Base-by-base conservation (phyloP, 139 green algal species). In the Chlorella sp. region DNA sequence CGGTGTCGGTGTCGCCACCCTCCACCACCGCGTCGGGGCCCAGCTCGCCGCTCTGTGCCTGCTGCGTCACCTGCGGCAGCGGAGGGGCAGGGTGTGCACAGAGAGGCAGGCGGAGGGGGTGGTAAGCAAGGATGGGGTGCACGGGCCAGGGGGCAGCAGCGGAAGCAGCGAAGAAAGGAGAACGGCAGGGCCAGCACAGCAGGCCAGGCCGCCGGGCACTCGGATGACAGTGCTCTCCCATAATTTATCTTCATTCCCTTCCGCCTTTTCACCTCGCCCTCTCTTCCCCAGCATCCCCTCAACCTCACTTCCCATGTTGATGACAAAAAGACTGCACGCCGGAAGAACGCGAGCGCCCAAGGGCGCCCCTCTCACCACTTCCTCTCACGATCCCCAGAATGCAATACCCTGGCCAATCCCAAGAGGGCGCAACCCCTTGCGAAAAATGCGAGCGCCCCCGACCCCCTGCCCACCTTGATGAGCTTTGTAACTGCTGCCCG, bases 401-500 rank as follows among this genome's bases (percentile, higher is more conserved):
- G n/a, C n/a, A n/a, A n/a, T n/a, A n/a, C n/a, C n/a, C n/a, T n/a
- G n/a, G n/a, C n/a, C n/a, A n/a, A n/a, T n/a, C n/a, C n/a, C n/a
- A n/a, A n/a, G n/a, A n/a, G n/a, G n/a, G n/a, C n/a, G n/a, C n/a
- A n/a, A n/a, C n/a, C n/a, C n/a, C n/a, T n/a, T n/a, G n/a, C n/a
- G n/a, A n/a, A n/a, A n/a, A n/a, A n/a, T n/a, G n/a, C n/a, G n/a
- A n/a, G n/a, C n/a, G n/a, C n/a, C n/a, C n/a, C n/a, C n/a, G n/a
- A n/a, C n/a, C n/a, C n/a, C 75, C 24, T 14, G 0, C 78, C n/a
- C 78, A 83, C 93, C 85, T 96, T 96, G 68, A 96, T 73, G 19
- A 98, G 92, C 86, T 96, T 97, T 32, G 93, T 91, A 78, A 98
- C 85, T 3, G 96, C 94, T 0, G 93, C 91, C 0, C 91, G 87